Percentiles rank a stretch among this genome's conserved stretches.
These are phyloP conservation scores for Phytophthora pistaciae DNA, from an alignment of 352 stramenopile genomes.

Conservation along the genomic window DNA sequence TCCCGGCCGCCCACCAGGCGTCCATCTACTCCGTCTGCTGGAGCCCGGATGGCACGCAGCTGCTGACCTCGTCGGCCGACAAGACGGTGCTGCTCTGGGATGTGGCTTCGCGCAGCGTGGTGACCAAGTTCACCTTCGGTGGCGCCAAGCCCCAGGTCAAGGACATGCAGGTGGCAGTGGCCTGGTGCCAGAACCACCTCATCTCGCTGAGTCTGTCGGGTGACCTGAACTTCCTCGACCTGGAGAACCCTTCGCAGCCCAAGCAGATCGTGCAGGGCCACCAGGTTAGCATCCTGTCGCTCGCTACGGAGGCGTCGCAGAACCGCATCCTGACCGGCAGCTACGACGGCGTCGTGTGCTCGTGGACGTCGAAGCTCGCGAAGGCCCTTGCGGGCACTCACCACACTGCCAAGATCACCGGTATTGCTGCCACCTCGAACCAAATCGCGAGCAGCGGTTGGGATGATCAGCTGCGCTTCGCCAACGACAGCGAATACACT, in stretches of 20 bases:
- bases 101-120: conserved; percentile 71
- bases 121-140: conserved; percentile 85
- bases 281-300: conserved; percentile 91
- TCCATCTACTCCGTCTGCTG: conserved; percentile 97
- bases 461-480: conserved; percentile 92
- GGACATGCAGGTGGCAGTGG: conserved; percentile 86
- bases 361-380: conserved; percentile 84
- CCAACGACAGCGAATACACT: conserved; percentile 65
- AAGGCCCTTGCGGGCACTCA: conserved; percentile 48
- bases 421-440: conserved; percentile 69
- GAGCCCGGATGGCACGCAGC: conserved; percentile 88
- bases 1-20: conserved; percentile 83
- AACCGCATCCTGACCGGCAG: conserved; percentile 93
- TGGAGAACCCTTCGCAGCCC: conserved; percentile 68
- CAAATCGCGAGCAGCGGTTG: conserved; percentile 90
- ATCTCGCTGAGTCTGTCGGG: conserved; percentile 86
- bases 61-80: conserved; percentile 97
- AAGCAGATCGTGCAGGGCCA: conserved; percentile 91
- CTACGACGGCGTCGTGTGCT: conserved; percentile 94
- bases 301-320: conserved; percentile 81
- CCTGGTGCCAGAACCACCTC: conserved; percentile 81
- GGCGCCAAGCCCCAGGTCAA: conserved; percentile 72
- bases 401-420: conserved; percentile 85
- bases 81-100: conserved; percentile 96
- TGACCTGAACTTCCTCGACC: conserved; percentile 86